These are phyloP conservation scores for Solanum pennellii DNA, from an alignment of 257 asterid species.

Conservation along the genomic window DNA sequence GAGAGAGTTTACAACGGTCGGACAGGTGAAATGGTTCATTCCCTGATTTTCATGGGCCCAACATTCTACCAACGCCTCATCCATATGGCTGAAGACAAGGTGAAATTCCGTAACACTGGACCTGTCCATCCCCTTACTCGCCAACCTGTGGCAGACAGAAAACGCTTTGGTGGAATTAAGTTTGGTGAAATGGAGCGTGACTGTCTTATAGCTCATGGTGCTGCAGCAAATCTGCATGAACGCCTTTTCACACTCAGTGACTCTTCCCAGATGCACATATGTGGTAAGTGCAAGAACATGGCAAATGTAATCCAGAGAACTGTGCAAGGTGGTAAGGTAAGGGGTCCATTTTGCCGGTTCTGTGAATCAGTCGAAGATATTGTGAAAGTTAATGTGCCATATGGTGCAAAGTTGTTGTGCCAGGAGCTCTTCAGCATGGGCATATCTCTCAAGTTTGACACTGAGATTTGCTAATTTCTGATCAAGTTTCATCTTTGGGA, in stretches of 20 bases:
- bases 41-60: constrained; percentile 85
- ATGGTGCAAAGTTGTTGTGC: constrained; percentile 79
- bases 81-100: constrained; percentile 96
- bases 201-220: constrained; percentile 90
- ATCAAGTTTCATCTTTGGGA: not conserved
- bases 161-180: constrained; percentile 84
- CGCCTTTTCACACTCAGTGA: constrained; percentile 91
- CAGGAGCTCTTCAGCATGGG: constrained; percentile 97
- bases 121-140: constrained; percentile 96
- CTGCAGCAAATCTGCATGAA: constrained; percentile 80
- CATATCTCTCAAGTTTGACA: constrained; percentile 70
- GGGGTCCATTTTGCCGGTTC: constrained; percentile 81
- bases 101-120: constrained; percentile 75
- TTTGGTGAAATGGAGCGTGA: constrained; percentile 96
- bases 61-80: constrained; percentile 85
- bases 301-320: constrained; percentile 67
- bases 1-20: constrained; percentile 80
- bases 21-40: constrained; percentile 53
- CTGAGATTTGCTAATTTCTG: constrained; percentile 49
- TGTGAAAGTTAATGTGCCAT: constrained; percentile 69
- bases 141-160: constrained; percentile 95
- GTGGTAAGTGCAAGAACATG: constrained; percentile 67
- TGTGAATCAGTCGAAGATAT: constrained; percentile 74
- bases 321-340: constrained; percentile 55
- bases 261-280: constrained; percentile 74